These are phyloP conservation scores for Inonotus hispidus DNA, from an alignment of 1,284 basidiomycete genomes.

Conservation along the genomic window DNA sequence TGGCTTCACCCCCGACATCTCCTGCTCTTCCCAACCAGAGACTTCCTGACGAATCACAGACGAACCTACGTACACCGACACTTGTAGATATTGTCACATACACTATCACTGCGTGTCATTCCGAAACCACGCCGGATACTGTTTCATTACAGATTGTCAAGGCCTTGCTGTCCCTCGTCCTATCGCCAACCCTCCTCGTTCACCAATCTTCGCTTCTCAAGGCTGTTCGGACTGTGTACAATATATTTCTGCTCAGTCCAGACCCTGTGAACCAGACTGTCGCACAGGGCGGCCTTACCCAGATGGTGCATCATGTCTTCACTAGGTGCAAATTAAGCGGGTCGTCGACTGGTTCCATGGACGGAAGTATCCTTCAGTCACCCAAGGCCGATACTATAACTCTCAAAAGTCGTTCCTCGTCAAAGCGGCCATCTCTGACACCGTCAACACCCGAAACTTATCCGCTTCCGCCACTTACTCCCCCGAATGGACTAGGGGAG, in stretches of 20 bases:
- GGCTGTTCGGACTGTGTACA: slow-evolving; percentile 94
- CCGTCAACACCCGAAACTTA: slow-evolving; percentile 29
- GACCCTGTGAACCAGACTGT: slow-evolving; percentile 94
- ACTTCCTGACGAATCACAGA: slow-evolving; percentile 43
- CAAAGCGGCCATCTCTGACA: slow-evolving; percentile 25
- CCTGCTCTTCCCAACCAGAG: slow-evolving; percentile 46
- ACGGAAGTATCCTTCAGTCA: slow-evolving; percentile 21
- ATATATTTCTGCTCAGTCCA: slow-evolving; percentile 86
- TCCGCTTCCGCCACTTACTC: slow-evolving; percentile 21
- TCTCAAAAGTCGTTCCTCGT: slow-evolving; percentile 17
- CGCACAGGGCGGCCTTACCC: slow-evolving; percentile 92
- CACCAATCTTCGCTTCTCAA: slow-evolving; percentile 93
- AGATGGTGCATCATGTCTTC: slow-evolving; percentile 97
- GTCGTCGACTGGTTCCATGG: slow-evolving; percentile 25
- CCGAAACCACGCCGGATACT: slow-evolving; percentile 79
- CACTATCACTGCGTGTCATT: slow-evolving; percentile 90
- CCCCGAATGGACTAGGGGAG: slow-evolving; percentile 13
- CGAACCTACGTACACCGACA: slow-evolving; percentile 52
- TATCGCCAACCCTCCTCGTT: slow-evolving; percentile 81
- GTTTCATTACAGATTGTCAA: slow-evolving; percentile 96
- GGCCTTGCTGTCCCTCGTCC: slow-evolving; percentile 81
- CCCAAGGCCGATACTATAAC: slow-evolving; percentile 22
- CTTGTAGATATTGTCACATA: slow-evolving; percentile 89
- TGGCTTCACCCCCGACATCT: slow-evolving; percentile 66
- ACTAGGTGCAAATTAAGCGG: slow-evolving; percentile 53